Percentiles rank a stretch among this genome's conserved stretches.
Evolutionary conservation across 2,329 filamentous ascomycete species (phyloP).

Genomic region (Sporothrix brasiliensis): DNA sequence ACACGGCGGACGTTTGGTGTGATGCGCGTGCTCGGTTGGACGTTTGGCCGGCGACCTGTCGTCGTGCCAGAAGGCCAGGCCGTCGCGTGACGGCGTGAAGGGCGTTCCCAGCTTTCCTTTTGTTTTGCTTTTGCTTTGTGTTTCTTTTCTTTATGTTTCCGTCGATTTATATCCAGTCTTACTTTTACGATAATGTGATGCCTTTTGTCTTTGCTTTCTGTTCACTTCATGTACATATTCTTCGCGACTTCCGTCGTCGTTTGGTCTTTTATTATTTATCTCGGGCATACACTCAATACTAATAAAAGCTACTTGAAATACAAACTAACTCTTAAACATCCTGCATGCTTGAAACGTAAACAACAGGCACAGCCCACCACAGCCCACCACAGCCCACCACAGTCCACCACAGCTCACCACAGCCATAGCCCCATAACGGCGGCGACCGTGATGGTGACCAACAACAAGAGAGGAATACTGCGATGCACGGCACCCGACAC

Average conservation of each 20-base stretch:
- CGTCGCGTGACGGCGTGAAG: not conserved
- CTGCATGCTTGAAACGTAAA: too few relatives aligned
- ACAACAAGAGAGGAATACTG: not conserved
- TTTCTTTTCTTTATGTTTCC: not conserved
- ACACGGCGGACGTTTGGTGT: slow-evolving; percentile 22
- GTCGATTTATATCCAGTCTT: not conserved
- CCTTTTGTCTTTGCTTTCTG: not conserved
- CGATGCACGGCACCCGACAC: not conserved
- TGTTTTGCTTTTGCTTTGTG: not conserved
- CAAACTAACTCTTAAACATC: not conserved
- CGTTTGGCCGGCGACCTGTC: slow-evolving; percentile 16
- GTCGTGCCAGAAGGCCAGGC: not conserved
- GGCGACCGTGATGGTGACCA: not conserved
- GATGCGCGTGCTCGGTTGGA: not conserved
- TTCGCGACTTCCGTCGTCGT: not conserved
- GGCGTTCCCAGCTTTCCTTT: not conserved
- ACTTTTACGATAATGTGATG: not conserved
- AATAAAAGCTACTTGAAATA: not conserved
- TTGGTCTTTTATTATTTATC: too few relatives aligned
- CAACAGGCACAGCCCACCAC: not conserved
- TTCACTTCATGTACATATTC: not conserved
- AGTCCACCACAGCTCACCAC: not conserved
- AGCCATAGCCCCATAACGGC: not conserved
- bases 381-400: not conserved
- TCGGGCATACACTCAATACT: not conserved